Base-by-base conservation (phyloP, 1,139 yeast genomes). In the Suhomyces panamericanus region DNA sequence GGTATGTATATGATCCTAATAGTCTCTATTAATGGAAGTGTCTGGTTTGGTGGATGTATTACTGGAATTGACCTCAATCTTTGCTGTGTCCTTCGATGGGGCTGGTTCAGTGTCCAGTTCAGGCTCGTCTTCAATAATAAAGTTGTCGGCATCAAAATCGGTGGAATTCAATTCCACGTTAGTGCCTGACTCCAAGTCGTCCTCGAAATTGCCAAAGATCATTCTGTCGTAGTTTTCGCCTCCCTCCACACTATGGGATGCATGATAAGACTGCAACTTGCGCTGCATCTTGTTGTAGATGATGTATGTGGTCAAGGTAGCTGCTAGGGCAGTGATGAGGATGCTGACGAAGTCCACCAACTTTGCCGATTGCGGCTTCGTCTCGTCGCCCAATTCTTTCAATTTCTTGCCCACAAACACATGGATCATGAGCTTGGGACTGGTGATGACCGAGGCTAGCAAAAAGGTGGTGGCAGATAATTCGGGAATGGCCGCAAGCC, bases 401-500 rank as follows among this genome's bases (percentile, higher is more conserved):
- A 93, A 62, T 49, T 90, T 81, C 43, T 82, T 78, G 4, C 98
- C 99, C 38, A 90, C 80, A 59, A 89, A 91, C 7, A 88, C 68
- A 58, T 87, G 91, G 46, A 89, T 73, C 31, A 88, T 62, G 49
- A 87, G 69, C 61, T 93, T 91, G 3, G 98, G 98, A 0, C 95
- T 80, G 1, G 96, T 83, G 24, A 87, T 59, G 0, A 81, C 55
- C 13, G 93, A 85, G 1, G 97, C 96, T 34, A 83, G 61, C 7
- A 83, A 70, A 62, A 86, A 93, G 26, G 83, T 80, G 39, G 64
- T 49, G 1, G 82, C 69, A 0, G 84, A 72, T 14, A 90, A 74
- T 27, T 87, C 85, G 0, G 95, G 96, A 17, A 91, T 78, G 3
- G 93, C 85, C 6, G 95, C 93, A 53, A 93, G 73, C 0, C 96